phyloP scores from a whole-genome alignment of 148 eudicot species.

The Amaranthus hypochondriacus region DNA sequence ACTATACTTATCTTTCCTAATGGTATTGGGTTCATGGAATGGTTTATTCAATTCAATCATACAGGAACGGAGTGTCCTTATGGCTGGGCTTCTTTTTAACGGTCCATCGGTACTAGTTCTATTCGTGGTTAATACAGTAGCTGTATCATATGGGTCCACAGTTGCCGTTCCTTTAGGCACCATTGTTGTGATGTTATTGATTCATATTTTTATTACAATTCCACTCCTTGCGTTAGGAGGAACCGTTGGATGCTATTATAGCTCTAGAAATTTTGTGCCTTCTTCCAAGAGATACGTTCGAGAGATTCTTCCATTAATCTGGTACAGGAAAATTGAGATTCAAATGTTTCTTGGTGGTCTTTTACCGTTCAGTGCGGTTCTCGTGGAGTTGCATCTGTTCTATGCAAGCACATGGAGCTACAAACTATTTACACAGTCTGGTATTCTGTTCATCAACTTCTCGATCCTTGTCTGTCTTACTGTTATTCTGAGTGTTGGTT shows the following conservation, averaged over 20 bases:
- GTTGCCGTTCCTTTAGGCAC: constrained; percentile 74
- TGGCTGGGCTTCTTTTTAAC: constrained; percentile 53
- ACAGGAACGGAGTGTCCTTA: constrained; percentile 60
- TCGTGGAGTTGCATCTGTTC: constrained; percentile 63
- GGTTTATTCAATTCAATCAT: not conserved
- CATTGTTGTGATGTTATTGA: constrained; percentile 40
- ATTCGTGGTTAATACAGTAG: constrained; percentile 48
- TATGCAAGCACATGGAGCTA: constrained; percentile 79
- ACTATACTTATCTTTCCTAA: too few species aligned
- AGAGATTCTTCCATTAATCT: constrained; percentile 52
- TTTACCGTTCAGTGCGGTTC: constrained; percentile 69
- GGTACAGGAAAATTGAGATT: constrained; percentile 56
- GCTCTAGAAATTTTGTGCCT: constrained; percentile 39
- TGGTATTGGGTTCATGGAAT: too few species aligned
- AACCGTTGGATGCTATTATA: constrained; percentile 44
- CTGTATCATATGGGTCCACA: constrained; percentile 50
- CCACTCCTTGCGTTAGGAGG: constrained; percentile 72
- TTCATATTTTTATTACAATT: constrained; percentile 34
- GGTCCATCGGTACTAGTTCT: constrained; percentile 45
- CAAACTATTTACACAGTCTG: constrained; percentile 47
- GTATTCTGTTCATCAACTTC: constrained; percentile 49
- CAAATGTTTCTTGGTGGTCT: constrained; percentile 76
- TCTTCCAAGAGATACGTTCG: constrained; percentile 45
- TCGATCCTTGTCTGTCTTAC: constrained; percentile 53
- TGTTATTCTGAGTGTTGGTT: constrained; percentile 31